These are phyloP conservation scores for Enterocytospora artemiae DNA, from an alignment of 371 early-diverging fungal genomes.

Conservation along the genomic window DNA sequence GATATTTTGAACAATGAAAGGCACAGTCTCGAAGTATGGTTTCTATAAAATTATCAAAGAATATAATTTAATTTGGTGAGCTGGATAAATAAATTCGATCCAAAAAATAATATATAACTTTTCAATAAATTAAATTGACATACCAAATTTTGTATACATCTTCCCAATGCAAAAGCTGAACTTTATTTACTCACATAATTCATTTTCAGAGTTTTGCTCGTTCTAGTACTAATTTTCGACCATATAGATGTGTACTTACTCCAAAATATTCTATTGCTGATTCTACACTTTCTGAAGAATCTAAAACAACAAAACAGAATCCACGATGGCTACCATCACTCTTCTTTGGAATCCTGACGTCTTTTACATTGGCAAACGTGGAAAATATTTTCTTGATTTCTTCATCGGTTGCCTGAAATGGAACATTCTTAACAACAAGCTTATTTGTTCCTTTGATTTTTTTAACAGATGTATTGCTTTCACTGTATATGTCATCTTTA, in stretches of 20 bases:
- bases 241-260: slow-evolving; percentile 84
- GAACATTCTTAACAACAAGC: slow-evolving; percentile 84
- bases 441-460: slow-evolving; percentile 58
- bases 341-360: slow-evolving; percentile 83
- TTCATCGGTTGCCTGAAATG: slow-evolving; percentile 88
- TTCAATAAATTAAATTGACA: neutral
- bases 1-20: too few species aligned
- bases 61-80: too few species aligned
- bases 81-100: neutral
- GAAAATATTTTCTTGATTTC: slow-evolving; percentile 78
- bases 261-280: slow-evolving; percentile 71
- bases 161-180: too few species aligned
- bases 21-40: too few species aligned
- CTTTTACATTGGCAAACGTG: slow-evolving; percentile 78
- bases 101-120: neutral
- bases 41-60: too few species aligned
- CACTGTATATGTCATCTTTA: neutral
- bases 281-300: slow-evolving; percentile 78
- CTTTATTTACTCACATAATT: too few species aligned
- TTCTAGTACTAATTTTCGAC: slow-evolving; percentile 86
- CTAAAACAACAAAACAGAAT: slow-evolving; percentile 88
- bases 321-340: slow-evolving; percentile 84
- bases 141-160: neutral
- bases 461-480: slow-evolving; percentile 51
- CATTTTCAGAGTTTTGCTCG: slow-evolving; percentile 46